Base-by-base conservation (phyloP, 495 filamentous ascomycete species). In the Penicillium herquei region DNA sequence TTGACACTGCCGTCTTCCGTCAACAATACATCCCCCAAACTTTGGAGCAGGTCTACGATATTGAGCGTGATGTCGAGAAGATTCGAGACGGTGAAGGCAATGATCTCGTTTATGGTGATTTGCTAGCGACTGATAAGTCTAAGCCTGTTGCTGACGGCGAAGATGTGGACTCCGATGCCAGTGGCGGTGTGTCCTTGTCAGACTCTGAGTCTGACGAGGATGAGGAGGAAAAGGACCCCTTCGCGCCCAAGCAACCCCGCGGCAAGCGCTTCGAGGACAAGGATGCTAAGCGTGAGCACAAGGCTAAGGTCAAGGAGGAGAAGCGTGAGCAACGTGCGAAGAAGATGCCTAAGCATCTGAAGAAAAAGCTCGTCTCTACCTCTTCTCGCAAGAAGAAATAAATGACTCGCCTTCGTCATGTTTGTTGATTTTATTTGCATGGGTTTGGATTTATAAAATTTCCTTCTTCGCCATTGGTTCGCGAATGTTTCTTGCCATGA, bases 11-110 rank as follows among this genome's bases (percentile, higher is more conserved):
- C 55, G 93, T 98, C 8, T 98, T 96, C 76, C 84, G 93, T 59
- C 86, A 96, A 61, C 90, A 96, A 63, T 97, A 91, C 65, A 97
- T 98, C 43, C 94, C 94, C 5, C 91, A 95, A 69, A 96, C 87
- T 0, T 73, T 98, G 41, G 87, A 97, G 61, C 89, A 98, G 56
- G 94, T 98, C 1, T 97, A 96, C 62, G 94, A 98, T 66, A 81
- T 96, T 44, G 94, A 98, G 71, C 86, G 92, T 58, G 94, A 98
- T 60, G 88, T 85, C 6, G 84, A 90, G 56, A 84, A 84, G 68
- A 79, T 96, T 2, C 83, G 82, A 2, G 79, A 84, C 14, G 92
- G 89, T 9, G 76, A 85, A 42, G 88, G 84, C 45, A 81, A 81
- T 1, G 84, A 86, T 30, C 78, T 96, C 11, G 82, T 96, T 2